Evolutionary conservation across 2,329 filamentous ascomycete species (phyloP), one percentile per base, ranked within the genome.

Genomic region (Curvularia verruculosa): DNA sequence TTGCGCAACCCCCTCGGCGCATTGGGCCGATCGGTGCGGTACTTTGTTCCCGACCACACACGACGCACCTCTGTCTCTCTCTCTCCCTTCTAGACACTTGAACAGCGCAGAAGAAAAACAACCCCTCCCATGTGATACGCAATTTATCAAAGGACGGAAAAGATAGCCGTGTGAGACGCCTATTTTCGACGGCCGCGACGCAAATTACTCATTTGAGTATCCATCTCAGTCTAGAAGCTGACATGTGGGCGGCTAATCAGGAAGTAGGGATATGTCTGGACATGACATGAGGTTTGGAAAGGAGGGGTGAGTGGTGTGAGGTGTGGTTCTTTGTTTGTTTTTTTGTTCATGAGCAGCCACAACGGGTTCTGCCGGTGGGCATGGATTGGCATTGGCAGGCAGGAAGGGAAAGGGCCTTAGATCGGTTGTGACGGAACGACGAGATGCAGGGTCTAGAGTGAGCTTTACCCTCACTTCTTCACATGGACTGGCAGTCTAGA

Each of bases 101-200:
- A 24, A 29, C 8, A 9, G 15, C 15, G 5, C 10, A 13, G 9
- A 26, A 29, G n/a, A n/a, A n/a, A n/a, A n/a, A n/a, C n/a, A n/a
- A n/a, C n/a, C n/a, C n/a, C n/a, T 28, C 4, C 12, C 36, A 29
- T 24, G 12, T 34, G 41, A 23, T 36, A n/a, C n/a, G n/a, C n/a
- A n/a, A n/a, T n/a, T n/a, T n/a, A 44, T 31, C 12, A 23, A 15
- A 13, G 10, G 10, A 23, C 49, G 44, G 49, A 36, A 53, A 53
- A 28, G 19, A 37, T 53, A 53, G 49, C 54, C 54, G 54, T 52
- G 13, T 31, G 3, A 24, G 44, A 53, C 49, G 29, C 49, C 54
- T 56, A 53, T 26, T 53, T 56, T 56, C 24, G 5, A 56, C 18
- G 23, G 36, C 23, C 10, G 28, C 15, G 21, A 3, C 15, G 28